Base-by-base conservation (phyloP, 2,329 filamentous ascomycete species). In the Neonectria neomacrospora region DNA sequence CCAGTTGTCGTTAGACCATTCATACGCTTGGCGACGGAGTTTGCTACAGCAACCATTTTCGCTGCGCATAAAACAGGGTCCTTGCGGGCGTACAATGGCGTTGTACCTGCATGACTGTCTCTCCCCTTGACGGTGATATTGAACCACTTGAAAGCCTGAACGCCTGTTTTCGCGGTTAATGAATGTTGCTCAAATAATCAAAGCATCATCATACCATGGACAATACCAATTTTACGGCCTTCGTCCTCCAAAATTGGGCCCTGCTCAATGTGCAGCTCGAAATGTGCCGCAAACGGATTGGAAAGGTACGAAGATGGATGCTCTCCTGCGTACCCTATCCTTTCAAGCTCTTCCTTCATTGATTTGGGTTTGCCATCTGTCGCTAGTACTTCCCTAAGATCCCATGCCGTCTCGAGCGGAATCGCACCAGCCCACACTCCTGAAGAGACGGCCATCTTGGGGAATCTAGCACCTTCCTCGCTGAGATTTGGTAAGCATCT, bases 401-500 rank as follows among this genome's bases (percentile, higher is more conserved):
- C 81, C n/a, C 23, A 26, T 11, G 28, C 28, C 9, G 10, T 26
- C 76, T 88, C 88, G 23, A 89, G 90, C 12, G 64, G 70, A 23
- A 88, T 82, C 1, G 91, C 78, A 42, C 84, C 90, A 0, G 90
- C 87, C 91, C 91, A 94, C 18, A 94, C 91, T 2, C 90, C 91
- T 0, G 90, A 92, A 0, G 88, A 81, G 11, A 90, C 79, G 87
- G 92, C 93, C 37, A 87, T 90, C 59, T 88, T 87, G 1, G 91
- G 90, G 67, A 94, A 94, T 0, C 91, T 85, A 1, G 91, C 91
- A 6, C 91, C 91, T 79, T 94, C 92, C 78, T 94, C 91, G 72
- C 88, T 90, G 48, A 0, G 34, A 48, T 71, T 70, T 75, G 30
- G 42, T 2, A 74, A 67, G 32, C 22, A 11, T 48, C 41, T 14